Conservation (phyloP, 139 green algal species). For the Astrephomene gubernaculifera region DNA sequence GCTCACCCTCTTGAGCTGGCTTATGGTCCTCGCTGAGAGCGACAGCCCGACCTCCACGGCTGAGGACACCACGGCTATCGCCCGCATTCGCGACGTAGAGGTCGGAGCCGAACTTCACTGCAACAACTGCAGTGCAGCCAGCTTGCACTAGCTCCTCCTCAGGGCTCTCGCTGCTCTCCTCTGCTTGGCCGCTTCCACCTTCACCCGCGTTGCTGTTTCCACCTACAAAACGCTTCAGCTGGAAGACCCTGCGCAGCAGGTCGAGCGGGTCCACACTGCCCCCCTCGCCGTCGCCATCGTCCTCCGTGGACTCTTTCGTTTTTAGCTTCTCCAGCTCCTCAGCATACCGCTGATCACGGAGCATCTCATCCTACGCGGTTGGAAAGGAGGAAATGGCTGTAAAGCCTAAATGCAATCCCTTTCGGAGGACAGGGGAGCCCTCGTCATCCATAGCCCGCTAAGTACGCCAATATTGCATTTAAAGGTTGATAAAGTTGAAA, state of each 20-base stretch:
- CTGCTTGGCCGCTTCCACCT: constrained; percentile 29
- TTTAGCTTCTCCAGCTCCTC: constrained; percentile 72
- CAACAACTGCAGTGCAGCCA: constrained; percentile 92
- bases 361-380: constrained; percentile 64
- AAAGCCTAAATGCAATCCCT: no score
- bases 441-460: no score
- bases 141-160: constrained; percentile 66
- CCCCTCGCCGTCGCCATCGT: constrained; percentile 56
- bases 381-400: no score
- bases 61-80: constrained; percentile 89
- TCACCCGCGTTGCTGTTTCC: constrained; percentile 35
- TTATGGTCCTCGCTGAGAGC: constrained; percentile 91
- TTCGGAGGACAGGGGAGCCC: no score
- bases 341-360: constrained; percentile 69
- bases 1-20: constrained; percentile 80
- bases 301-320: constrained; percentile 57
- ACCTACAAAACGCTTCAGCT: constrained; percentile 68
- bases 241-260: constrained; percentile 71
- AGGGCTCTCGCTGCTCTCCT: constrained; percentile 38
- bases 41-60: constrained; percentile 67
- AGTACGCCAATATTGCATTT: no score
- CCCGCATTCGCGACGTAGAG: constrained; percentile 94
- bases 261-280: constrained; percentile 63
- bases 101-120: constrained; percentile 74
- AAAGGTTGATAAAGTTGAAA: no score